Evolutionary conservation across 2,329 filamentous ascomycete genomes (phyloP), one percentile per base, ranked within the genome.

Genomic region (Daldinia sp.): DNA sequence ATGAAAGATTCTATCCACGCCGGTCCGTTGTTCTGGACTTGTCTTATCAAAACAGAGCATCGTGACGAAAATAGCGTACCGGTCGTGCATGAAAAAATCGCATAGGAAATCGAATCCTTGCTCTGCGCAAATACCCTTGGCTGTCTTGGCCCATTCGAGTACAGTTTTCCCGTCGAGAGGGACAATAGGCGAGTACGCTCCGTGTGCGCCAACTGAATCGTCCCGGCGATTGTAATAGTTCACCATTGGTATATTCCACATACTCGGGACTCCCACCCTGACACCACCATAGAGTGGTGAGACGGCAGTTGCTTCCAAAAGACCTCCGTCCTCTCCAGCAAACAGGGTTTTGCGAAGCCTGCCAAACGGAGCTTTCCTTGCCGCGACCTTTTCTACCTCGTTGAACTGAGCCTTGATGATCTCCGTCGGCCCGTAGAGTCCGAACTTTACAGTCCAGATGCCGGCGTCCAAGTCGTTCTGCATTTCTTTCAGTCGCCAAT

Each of bases 51-150:
- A 82, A 3, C 76, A 77, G 58, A 81, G 78, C 79, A 82, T 82
- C 61, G 80, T 81, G 63, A 81, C 79, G 41, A 81, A 77, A 30
- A 82, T 78, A 7, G 80, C 77, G 47, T 81, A 79, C 1, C 79
- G 72, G 62, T 82, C 79, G 49, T 81, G 77, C 78, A 83, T 80
- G 71, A 82, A 82, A 70, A 82, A 82, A 58, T 82, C 81, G 61
- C 78, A 79, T 61, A 80, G 76, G 19, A 81, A 68, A 62, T 83
- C 81, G 50, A 81, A 78, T 0, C 74, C 75, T 27, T 80, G 74
- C 6, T 73, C 72, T 59, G 80, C 78, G 57, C 77, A 80, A n/a
- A 80, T 73, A 17, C 70, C 73, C 64, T 79, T 78, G 32, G 79
- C 77, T 0, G 72, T 75, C 59, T 61, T 74, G 29, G 79, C 77